Conservation (phyloP, 768 basidiomycete species). For the Hericium rajendrae region DNA sequence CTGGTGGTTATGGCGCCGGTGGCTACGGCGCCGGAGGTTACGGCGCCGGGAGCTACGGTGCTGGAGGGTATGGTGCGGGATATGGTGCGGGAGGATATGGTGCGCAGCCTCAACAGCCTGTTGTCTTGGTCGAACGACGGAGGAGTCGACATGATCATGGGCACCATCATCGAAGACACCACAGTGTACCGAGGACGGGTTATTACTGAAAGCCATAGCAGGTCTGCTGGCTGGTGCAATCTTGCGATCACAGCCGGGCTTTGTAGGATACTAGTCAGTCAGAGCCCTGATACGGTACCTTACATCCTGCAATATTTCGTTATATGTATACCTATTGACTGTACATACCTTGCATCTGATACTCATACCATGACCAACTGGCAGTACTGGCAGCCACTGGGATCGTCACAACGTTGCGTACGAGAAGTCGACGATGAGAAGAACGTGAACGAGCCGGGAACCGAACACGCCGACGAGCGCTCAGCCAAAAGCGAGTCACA, state of each 20-base stretch:
- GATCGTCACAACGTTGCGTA: too few relatives aligned
- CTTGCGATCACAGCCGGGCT: neutral
- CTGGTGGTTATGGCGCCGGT: neutral
- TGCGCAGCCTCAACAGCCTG: neutral
- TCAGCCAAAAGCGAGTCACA: neutral
- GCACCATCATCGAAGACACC: constrained; percentile 9
- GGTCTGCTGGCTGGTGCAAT: neutral
- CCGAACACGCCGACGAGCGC: too few relatives aligned
- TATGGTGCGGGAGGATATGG: neutral
- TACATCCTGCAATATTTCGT: neutral
- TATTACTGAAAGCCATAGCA: neutral
- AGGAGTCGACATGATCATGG: neutral
- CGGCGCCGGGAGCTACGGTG: neutral
- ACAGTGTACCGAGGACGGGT: constrained; percentile 8
- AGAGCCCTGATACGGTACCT: neutral
- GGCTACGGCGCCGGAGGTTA: neutral
- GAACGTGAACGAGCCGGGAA: too few relatives aligned
- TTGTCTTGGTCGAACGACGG: neutral
- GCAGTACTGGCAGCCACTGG: too few relatives aligned
- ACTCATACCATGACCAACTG: too few relatives aligned
- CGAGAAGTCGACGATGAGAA: too few relatives aligned
- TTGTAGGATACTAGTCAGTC: neutral
- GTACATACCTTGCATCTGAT: neutral
- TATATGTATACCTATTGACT: neutral
- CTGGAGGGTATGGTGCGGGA: neutral